Conservation (phyloP, 768 basidiomycete genomes). For the Udeniomyces megalosporus region DNA sequence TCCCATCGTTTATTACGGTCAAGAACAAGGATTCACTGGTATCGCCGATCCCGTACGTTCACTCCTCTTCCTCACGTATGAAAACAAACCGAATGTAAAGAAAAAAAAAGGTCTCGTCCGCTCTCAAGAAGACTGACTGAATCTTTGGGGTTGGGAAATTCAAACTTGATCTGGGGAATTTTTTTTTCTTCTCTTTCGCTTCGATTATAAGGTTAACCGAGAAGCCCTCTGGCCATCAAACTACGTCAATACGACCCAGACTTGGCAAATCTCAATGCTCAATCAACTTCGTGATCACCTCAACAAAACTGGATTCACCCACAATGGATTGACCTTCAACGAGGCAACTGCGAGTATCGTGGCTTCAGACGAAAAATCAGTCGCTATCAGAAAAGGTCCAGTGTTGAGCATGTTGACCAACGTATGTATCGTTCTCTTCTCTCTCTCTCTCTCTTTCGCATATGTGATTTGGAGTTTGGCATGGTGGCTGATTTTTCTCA, state of each 20-base stretch:
- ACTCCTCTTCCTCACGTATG: too few species aligned
- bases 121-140: too few species aligned
- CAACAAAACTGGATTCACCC: not conserved
- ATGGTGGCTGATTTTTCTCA: too few species aligned
- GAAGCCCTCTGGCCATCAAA: constrained; percentile 58
- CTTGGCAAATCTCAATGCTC: constrained; percentile 44
- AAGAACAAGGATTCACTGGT: constrained; percentile 56
- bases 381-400: constrained; percentile 17
- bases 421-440: constrained; percentile 31
- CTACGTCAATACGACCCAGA: constrained; percentile 44
- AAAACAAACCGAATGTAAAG: too few species aligned
- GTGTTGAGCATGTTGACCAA: constrained; percentile 14
- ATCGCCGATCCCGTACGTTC: constrained; percentile 48
- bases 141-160: too few species aligned
- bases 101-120: too few species aligned
- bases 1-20: constrained; percentile 66
- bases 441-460: too few species aligned
- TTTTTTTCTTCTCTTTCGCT: not conserved
- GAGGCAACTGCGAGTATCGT: constrained; percentile 11
- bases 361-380: not conserved
- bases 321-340: constrained; percentile 9
- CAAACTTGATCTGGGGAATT: not conserved
- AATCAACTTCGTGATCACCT: constrained; percentile 36
- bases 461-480: too few species aligned
- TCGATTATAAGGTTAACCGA: constrained; percentile 42